Evolutionary conservation across 2,329 filamentous ascomycete species (phyloP), one percentile per base, ranked within the genome.

Genomic region (Tolypocladium tundrense): DNA sequence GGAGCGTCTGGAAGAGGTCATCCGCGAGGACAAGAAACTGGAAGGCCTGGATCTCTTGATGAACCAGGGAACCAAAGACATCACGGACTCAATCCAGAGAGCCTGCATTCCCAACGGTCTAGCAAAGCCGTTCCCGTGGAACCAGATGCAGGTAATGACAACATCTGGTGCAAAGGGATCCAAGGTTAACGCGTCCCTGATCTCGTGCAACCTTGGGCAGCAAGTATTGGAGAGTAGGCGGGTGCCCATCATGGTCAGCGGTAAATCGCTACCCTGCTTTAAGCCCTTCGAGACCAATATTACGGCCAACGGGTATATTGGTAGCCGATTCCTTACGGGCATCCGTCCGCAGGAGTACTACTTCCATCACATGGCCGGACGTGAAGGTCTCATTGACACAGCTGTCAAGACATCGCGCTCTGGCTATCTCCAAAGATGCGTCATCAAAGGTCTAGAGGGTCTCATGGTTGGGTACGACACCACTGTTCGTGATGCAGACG

Each of bases 121-220:
- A 37, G 86, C 89, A 67, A 99, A 97, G 74, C 84, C 88, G 10
- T 99, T 99, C 73, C 94, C 94, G 1, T 88, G 88, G 69, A 99
- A 99, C 69, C 93, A 97, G 74, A 99, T 99, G 93, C 94, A 99
- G 78, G 86, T 90, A 63, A 99, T 99, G 94, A 99, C 94, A 24
- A 88, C 88, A 19, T 97, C 94, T 58, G 94, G 94, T 72, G 94
- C 94, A 55, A 99, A 99, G 76, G 94, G 94, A 70, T 88, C 85
- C 57, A 79, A 84, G 66, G 94, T 99, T 73, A 99, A 99, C 70
- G 94, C 94, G 54, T 97, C 96, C 67, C 84, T 97, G 60, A 99
- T 99, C 72, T 97, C 93, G 33, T 97, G 93, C 73, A 97, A 97
- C 69, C 82, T 99, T 48, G 94, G 94, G 55, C 94, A 99, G 70